Base-by-base conservation (phyloP, 768 basidiomycete species). In the Cyclocybe cylindracea region DNA sequence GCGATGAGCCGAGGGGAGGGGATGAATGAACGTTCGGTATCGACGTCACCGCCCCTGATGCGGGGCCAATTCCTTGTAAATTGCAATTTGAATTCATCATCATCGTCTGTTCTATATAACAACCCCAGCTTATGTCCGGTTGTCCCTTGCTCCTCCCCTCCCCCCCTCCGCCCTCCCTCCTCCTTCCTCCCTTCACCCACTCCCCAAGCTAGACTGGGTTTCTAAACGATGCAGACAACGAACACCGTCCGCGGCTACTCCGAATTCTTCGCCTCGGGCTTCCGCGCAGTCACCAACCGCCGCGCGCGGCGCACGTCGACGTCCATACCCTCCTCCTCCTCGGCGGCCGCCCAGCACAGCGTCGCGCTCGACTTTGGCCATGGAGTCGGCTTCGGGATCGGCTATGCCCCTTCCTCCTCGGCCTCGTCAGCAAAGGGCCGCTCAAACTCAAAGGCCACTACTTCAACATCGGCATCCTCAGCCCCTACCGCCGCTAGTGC, bases 221-320 rank as follows among this genome's bases (percentile, higher is more conserved):
- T 24, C 24, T 2, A 24, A 32, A 44, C 38, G 31, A 59, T 54
- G 52, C 49, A 51, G 48, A 41, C 59, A 16, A 33, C 50, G 14
- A 58, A 45, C 49, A 51, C 44, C 49, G 47, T 63, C 39, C 59
- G 61, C 37, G 66, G 65, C 19, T 78, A 78, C 61, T 78, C 78
- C 13, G 76, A 78, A 35, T 77, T 79, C 66, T 78, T 79, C 61
- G 66, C 71, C 24, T 76, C 75, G 39, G 78, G 78, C 7, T 71
- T 78, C 40, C 72, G 71, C 44, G 72, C 70, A 36, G 71, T 76
- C 54, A 65, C 70, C 16, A 65, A 47, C 13, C 55, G 55, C 5
- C 51, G 62, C 40, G 62, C 61, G 10, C 45, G 37, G n/a, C 35
- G 31, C 13, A 29, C 53, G 1, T 46, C 44, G 19, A 13, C 32